Conservation (phyloP, 2,329 filamentous ascomycete species). For the Calonectria naviculata region DNA sequence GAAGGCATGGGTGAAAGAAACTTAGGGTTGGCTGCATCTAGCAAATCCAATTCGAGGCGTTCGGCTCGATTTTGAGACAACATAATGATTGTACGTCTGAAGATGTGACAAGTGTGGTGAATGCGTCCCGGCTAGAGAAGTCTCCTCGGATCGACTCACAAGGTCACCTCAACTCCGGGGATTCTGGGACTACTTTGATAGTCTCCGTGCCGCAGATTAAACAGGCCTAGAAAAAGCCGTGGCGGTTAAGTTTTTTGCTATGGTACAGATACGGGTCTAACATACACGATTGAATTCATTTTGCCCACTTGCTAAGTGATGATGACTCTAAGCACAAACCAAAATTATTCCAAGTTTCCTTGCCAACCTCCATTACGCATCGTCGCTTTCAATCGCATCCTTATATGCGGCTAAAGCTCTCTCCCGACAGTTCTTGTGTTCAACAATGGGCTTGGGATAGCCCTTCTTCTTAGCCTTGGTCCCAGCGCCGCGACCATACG, state of each 20-base stretch:
- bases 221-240: slow-evolving; percentile 70
- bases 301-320: slow-evolving; percentile 13
- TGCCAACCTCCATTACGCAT: slow-evolving; percentile 26
- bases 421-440: slow-evolving; percentile 76
- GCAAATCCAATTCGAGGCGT: slow-evolving; percentile 60
- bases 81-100: slow-evolving; percentile 44
- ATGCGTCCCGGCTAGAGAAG: slow-evolving; percentile 64
- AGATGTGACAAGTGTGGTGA: slow-evolving; percentile 43
- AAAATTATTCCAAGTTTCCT: background rate
- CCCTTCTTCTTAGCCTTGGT: slow-evolving; percentile 71
- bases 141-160: slow-evolving; percentile 58
- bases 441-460: slow-evolving; percentile 81
- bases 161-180: slow-evolving; percentile 57
- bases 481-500: slow-evolving; percentile 74
- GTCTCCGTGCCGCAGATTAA: slow-evolving; percentile 70
- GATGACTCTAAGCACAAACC: background rate
- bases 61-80: slow-evolving; percentile 58
- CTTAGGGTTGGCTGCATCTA: slow-evolving; percentile 57
- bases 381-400: slow-evolving; percentile 49
- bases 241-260: slow-evolving; percentile 63
- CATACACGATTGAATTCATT: slow-evolving; percentile 48
- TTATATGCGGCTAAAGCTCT: slow-evolving; percentile 79
- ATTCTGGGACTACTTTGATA: slow-evolving; percentile 68
- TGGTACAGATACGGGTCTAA: slow-evolving; percentile 76
- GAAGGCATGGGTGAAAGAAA: slow-evolving; percentile 52